A percentile compares a stretch with the other conserved stretches of the same genome.
Conservation (phyloP, 169 alveolate species). For the Plasmodium gonderi region DNA sequence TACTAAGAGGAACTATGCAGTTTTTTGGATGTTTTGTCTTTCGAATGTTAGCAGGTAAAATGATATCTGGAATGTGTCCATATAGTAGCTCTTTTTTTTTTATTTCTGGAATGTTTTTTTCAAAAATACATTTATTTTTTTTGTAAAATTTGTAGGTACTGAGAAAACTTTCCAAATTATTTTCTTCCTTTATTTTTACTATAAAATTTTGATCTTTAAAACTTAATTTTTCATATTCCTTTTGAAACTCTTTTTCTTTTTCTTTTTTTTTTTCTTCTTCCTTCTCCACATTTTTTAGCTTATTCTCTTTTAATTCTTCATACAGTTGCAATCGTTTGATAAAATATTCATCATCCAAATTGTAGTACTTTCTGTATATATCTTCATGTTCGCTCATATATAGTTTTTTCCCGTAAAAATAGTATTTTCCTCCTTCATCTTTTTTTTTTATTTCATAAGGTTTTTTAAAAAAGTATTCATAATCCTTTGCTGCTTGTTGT, state of each 20-base stretch:
- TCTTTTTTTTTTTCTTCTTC: constrained; percentile 16
- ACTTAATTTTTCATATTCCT: constrained; percentile 28
- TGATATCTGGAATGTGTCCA: constrained; percentile 72
- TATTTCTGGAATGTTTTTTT: constrained; percentile 49
- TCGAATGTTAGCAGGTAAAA: constrained; percentile 55
- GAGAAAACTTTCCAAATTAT: background rate
- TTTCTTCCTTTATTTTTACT: constrained; percentile 47
- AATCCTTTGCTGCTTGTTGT: constrained; percentile 62
- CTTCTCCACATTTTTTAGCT: constrained; percentile 10
- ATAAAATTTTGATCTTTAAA: constrained; percentile 37
- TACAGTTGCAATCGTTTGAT: constrained; percentile 5
- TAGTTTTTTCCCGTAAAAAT: constrained; percentile 62
- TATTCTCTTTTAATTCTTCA: constrained; percentile 4
- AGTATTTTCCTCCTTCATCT: constrained; percentile 76
- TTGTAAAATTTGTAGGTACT: constrained; percentile 44
- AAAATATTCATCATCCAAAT: constrained; percentile 67
- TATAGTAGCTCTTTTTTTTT: constrained; percentile 46
- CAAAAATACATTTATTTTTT: constrained; percentile 53
- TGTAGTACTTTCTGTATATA: constrained; percentile 41
- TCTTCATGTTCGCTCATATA: constrained; percentile 41
- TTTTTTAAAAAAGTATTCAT: constrained; percentile 66
- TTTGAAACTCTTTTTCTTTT: constrained; percentile 36
- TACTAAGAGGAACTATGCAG: constrained; percentile 45
- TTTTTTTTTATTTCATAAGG: constrained; percentile 61
- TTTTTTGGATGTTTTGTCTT: constrained; percentile 62